Evolutionary conservation across 2,329 filamentous ascomycete species (phyloP), one percentile per base, ranked within the genome.

Genomic region (Domatiomyces globalis): DNA sequence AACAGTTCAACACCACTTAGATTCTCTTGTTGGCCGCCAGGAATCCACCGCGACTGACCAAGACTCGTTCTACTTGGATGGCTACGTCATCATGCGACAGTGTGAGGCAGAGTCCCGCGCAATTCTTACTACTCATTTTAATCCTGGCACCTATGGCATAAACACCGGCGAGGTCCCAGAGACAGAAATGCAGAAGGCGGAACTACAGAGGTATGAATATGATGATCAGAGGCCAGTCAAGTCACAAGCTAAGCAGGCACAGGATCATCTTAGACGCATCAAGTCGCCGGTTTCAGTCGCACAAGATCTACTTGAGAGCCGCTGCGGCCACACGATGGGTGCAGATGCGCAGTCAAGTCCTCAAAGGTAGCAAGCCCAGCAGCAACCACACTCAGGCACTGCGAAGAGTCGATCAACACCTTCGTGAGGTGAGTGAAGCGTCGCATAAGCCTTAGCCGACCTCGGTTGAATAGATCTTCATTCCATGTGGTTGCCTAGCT

Each of bases 191-290:
- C 73, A 79, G 60, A 80, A 75, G 62, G 67, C 68, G 46, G 75
- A 81, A 60, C 64, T 82, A 52, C 73, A 71, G 63, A 68, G 73
- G 79, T 81, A 69, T 49, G 43, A 17, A 48, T 27, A 43, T 22
- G 44, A 20, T n/a, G n/a, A 15, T 39, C 33, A 10, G 5, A 39
- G 33, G 4, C 4, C 15, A 4, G 10, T 15, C 33, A 39, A 15
- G 33, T 39, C 33, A 15, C 33, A 39, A 10, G 12, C 33, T 39
- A 39, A 39, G 33, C 33, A 39, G 33, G 33, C 22, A 43, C 49
- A 82, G 79, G 47, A 74, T 83, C 46, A 78, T 83, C 49, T 66
- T 75, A 46, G 79, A 83, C 61, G 74, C 77, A 42, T 74, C 74
- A 47, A 71, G 77, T 36, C 73, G 79, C 46, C 74, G 79, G 3